These are phyloP conservation scores for Apiospora koreana DNA, from an alignment of 2,329 filamentous ascomycete genomes.

Conservation along the genomic window DNA sequence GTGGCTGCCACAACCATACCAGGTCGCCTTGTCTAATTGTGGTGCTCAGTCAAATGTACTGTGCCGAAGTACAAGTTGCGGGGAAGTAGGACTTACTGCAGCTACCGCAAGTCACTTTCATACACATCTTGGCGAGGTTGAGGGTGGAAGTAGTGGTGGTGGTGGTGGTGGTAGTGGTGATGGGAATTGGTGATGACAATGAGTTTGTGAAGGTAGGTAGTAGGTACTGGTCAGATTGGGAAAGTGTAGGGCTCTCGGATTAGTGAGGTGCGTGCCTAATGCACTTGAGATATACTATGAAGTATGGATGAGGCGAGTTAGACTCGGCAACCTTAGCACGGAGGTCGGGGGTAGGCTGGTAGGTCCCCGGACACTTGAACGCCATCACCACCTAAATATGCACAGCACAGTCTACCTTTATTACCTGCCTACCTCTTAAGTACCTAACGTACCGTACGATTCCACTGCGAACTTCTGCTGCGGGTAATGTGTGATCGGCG, in stretches of 20 bases:
- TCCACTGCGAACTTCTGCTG: not conserved
- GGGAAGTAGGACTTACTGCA: conserved; percentile 56
- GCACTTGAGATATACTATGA: not conserved
- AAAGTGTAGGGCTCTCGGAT: not conserved
- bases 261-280: not conserved
- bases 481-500: not conserved
- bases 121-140: conserved; percentile 56
- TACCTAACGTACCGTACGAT: not conserved
- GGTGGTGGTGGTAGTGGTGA: not conserved
- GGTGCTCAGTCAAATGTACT: not conserved
- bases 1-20: conserved; percentile 66
- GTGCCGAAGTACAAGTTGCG: too few species aligned
- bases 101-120: conserved; percentile 59
- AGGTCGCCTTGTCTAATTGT: conserved; percentile 56
- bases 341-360: not conserved
- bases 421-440: too few species aligned
- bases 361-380: not conserved
- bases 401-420: too few species aligned
- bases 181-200: not conserved
- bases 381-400: not conserved
- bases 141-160: not conserved
- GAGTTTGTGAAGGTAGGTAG: not conserved
- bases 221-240: not conserved
- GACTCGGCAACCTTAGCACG: too few species aligned
- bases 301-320: not conserved